Percentiles rank a stretch among this genome's conserved stretches.
These are phyloP conservation scores for Phytopythium delawarense DNA, from an alignment of 352 stramenopile genomes.

Conservation along the genomic window DNA sequence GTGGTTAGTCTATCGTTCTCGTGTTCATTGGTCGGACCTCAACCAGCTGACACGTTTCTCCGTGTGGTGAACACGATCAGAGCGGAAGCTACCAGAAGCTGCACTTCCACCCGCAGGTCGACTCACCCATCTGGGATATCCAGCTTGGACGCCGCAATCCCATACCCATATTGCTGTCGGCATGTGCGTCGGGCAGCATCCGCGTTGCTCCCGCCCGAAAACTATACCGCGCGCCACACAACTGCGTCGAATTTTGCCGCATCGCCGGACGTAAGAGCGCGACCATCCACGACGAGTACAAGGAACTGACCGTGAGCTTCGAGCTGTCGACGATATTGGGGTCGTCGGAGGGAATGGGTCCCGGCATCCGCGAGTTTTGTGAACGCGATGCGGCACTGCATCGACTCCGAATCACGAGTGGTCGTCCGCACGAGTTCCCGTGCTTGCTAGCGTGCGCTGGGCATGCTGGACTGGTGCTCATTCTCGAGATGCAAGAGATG, in stretches of 20 bases:
- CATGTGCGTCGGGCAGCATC: conserved; percentile 65
- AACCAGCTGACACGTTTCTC: background rate
- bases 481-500: conserved; percentile 61
- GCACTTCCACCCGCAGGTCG: conserved; percentile 78
- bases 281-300: conserved; percentile 51
- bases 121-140: conserved; percentile 82
- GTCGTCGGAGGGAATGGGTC: conserved; percentile 34
- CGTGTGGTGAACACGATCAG: conserved; percentile 17
- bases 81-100: conserved; percentile 79
- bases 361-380: conserved; percentile 58
- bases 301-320: conserved; percentile 52
- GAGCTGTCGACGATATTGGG: conserved; percentile 36
- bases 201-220: conserved; percentile 58
- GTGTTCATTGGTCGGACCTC: background rate
- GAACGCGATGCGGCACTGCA: conserved; percentile 78
- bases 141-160: conserved; percentile 45
- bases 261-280: conserved; percentile 45
- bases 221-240: conserved; percentile 54
- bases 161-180: conserved; percentile 54
- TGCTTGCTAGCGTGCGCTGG: conserved; percentile 64
- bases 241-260: conserved; percentile 71
- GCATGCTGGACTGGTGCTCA: conserved; percentile 67
- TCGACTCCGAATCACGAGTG: conserved; percentile 51
- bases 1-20: conserved; percentile 33
- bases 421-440: conserved; percentile 31